Conservation (phyloP, 306 rosid species). For the Canavalia gladiata region DNA sequence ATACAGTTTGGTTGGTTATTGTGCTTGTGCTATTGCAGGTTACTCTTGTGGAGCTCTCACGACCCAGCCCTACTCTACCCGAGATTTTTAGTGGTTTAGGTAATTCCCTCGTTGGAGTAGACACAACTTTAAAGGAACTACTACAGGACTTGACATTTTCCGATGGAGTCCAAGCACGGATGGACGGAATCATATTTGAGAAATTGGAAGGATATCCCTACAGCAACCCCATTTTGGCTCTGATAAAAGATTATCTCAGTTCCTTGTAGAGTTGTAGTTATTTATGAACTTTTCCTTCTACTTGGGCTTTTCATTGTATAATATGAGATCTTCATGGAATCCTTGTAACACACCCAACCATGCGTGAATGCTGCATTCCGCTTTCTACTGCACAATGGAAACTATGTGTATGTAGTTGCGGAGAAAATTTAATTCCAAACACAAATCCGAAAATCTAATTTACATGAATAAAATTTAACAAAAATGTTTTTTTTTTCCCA, state of each 20-base stretch:
- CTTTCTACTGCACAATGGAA: background rate
- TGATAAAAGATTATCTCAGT: constrained; percentile 77
- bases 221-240: constrained; percentile 66
- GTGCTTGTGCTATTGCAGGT: constrained; percentile 62
- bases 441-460: background rate
- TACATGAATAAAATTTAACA: background rate
- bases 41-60: constrained; percentile 84
- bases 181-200: constrained; percentile 91
- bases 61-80: constrained; percentile 76
- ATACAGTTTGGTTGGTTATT: constrained; percentile 12
- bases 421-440: background rate
- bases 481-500: background rate
- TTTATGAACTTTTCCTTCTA: background rate
- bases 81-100: constrained; percentile 80
- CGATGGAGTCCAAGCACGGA: constrained; percentile 87
- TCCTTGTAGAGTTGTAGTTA: constrained; percentile 51
- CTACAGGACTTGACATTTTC: constrained; percentile 65
- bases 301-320: background rate
- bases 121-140: constrained; percentile 67
- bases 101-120: constrained; percentile 70
- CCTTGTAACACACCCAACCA: background rate
- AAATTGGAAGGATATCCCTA: constrained; percentile 75
- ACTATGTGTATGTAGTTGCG: background rate
- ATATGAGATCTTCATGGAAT: background rate
- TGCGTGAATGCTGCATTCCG: background rate